phyloP scores from a whole-genome alignment of 257 asterid species.

The Fraxinus excelsior region DNA sequence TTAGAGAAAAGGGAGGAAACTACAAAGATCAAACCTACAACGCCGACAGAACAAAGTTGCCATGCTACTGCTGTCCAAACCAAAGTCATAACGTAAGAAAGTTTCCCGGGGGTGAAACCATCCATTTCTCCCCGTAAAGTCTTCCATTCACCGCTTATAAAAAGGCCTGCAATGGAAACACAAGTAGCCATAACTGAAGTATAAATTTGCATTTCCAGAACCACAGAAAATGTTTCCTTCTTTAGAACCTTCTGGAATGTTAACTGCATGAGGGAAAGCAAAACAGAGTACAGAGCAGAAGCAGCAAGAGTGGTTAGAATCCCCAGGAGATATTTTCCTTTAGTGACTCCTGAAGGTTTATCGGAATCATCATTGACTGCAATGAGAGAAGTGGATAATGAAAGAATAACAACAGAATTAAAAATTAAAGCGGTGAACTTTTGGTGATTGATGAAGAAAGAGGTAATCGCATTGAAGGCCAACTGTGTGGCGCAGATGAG shows the following conservation, averaged over 20 bases:
- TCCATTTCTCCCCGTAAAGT: conserved; percentile 63
- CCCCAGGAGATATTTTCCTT: conserved; percentile 58
- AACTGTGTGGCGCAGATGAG: conserved; percentile 88
- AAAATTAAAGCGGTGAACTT: conserved; percentile 66
- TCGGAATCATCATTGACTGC: conserved; percentile 65
- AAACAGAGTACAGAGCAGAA: conserved; percentile 74
- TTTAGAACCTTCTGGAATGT: conserved; percentile 77
- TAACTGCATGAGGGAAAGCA: conserved; percentile 84
- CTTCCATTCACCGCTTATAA: conserved; percentile 88
- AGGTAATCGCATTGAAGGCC: conserved; percentile 73
- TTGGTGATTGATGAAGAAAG: conserved; percentile 74
- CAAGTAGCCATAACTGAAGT: conserved; percentile 69
- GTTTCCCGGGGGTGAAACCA: conserved; percentile 50
- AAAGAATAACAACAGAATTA: conserved; percentile 77
- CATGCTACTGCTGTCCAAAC: conserved; percentile 83
- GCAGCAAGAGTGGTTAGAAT: conserved; percentile 66
- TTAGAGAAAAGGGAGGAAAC: conserved; percentile 86
- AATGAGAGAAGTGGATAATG: conserved; percentile 67
- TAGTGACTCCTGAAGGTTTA: conserved; percentile 59
- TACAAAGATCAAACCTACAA: conserved; percentile 77
- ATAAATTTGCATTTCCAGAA: conserved; percentile 84
- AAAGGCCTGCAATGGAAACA: conserved; percentile 59
- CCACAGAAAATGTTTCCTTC: conserved; percentile 80
- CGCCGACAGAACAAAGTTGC: conserved; percentile 88
- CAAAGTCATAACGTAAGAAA: conserved; percentile 69